Conservation (phyloP, 1,284 basidiomycete genomes). For the Mycocalia duriaeana region DNA sequence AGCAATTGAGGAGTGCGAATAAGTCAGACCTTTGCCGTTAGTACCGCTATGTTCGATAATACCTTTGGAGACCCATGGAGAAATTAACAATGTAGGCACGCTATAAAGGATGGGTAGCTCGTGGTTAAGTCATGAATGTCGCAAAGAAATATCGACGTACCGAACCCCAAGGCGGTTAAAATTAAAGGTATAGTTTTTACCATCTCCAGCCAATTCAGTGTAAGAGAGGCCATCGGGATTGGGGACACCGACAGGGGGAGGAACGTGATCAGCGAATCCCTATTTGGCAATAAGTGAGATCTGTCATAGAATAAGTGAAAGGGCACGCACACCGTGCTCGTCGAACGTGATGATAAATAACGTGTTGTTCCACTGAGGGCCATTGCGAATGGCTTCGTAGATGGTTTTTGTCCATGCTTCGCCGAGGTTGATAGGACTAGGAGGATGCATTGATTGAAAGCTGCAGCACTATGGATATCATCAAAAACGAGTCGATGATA, state of each 20-base stretch:
- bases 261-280: slow-evolving; percentile 18
- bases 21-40: slow-evolving; percentile 11
- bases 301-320: slow-evolving; percentile 7
- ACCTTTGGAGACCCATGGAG: slow-evolving; percentile 10
- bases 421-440: slow-evolving; percentile 11
- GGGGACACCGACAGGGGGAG: slow-evolving; percentile 10
- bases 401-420: slow-evolving; percentile 16
- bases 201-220: slow-evolving; percentile 13
- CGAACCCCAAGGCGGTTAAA: slow-evolving; percentile 13
- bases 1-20: background rate
- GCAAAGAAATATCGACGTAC: background rate
- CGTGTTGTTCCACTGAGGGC: slow-evolving; percentile 15
- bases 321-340: background rate
- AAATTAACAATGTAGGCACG: slow-evolving; percentile 12
- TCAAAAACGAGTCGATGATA: background rate
- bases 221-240: slow-evolving; percentile 7
- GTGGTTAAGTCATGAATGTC: background rate
- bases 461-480: background rate
- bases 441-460: slow-evolving; percentile 15
- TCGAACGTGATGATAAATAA: slow-evolving; percentile 16
- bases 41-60: slow-evolving; percentile 11
- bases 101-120: background rate
- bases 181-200: slow-evolving; percentile 12
- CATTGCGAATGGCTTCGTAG: slow-evolving; percentile 16
- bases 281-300: slow-evolving; percentile 3